Evolutionary conservation across 805 yeast species (phyloP).

Genomic region (Kazachstania martiniae): DNA sequence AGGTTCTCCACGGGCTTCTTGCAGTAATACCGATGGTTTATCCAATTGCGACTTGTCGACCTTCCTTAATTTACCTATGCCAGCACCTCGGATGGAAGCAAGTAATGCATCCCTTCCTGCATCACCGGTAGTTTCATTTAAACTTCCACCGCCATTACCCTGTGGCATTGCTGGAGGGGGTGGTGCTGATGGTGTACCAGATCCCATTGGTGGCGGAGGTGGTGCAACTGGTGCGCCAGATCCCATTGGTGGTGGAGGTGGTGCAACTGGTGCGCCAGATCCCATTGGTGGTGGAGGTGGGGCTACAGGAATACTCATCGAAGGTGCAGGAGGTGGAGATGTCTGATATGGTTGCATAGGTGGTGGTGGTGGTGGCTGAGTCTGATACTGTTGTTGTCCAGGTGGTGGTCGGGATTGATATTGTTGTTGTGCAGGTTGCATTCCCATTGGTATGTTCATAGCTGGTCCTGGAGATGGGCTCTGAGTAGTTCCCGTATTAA

Average conservation of each 20-base stretch:
- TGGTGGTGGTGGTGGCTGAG: slow-evolving; percentile 6
- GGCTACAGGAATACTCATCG: slow-evolving; percentile 2
- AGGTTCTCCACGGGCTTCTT: slow-evolving; percentile 57
- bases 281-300: slow-evolving; percentile 8
- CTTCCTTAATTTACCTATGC: slow-evolving; percentile 56
- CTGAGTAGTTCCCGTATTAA: neutral
- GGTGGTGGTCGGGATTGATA: slow-evolving; percentile 1
- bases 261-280: slow-evolving; percentile 10
- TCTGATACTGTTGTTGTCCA: neutral
- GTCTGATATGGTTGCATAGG: slow-evolving; percentile 5
- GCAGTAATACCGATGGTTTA: slow-evolving; percentile 60
- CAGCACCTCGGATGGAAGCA: slow-evolving; percentile 75
- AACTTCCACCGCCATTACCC: slow-evolving; percentile 4
- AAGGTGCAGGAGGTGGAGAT: slow-evolving; percentile 8
- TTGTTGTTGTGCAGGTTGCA: slow-evolving; percentile 2
- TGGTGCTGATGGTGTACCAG: slow-evolving; percentile 11
- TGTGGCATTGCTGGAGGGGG: slow-evolving; percentile 15
- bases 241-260: slow-evolving; percentile 16
- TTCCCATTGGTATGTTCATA: too few species aligned
- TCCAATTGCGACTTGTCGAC: slow-evolving; percentile 80
- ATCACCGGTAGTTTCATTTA: slow-evolving; percentile 31
- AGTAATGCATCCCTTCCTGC: slow-evolving; percentile 69
- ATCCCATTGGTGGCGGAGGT: slow-evolving; percentile 7
- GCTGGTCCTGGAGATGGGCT: slow-evolving; percentile 1
- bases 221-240: slow-evolving; percentile 1